These are phyloP conservation scores for Cytospora schulzeri DNA, from an alignment of 2,329 filamentous ascomycete genomes.

Conservation along the genomic window DNA sequence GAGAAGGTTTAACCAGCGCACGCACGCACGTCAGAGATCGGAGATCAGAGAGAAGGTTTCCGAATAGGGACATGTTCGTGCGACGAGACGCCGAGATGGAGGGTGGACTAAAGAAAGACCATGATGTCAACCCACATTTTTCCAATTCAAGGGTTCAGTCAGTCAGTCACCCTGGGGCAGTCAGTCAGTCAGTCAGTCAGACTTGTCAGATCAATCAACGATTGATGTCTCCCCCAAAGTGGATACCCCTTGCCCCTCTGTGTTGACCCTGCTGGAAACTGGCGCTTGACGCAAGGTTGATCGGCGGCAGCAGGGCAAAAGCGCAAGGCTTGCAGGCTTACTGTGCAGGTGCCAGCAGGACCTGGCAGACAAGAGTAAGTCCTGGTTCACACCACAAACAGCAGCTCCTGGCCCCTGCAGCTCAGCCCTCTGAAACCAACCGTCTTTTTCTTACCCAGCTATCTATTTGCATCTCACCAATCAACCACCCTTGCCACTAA, in stretches of 20 bases:
- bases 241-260: background rate
- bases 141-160: background rate
- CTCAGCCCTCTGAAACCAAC: conserved; percentile 21
- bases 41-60: background rate
- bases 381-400: background rate
- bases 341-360: too few species aligned
- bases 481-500: conserved; percentile 9
- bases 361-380: background rate
- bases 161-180: too few species aligned
- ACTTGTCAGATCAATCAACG: too few species aligned
- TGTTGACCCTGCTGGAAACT: background rate
- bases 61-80: background rate
- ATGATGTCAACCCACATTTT: background rate
- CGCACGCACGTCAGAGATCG: background rate
- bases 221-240: conserved; percentile 8
- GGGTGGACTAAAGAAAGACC: background rate
- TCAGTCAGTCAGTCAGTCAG: background rate
- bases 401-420: conserved; percentile 18
- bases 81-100: background rate
- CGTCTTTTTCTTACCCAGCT: background rate
- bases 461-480: conserved; percentile 8
- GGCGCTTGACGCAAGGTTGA: conserved; percentile 12
- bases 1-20: too few species aligned
- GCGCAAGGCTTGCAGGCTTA: too few species aligned
- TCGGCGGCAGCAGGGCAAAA: conserved; percentile 7